Percentiles rank a stretch among this genome's conserved stretches.
Conservation (phyloP, 371 early-diverging fungal genomes). For the Lichtheimia ornata region DNA sequence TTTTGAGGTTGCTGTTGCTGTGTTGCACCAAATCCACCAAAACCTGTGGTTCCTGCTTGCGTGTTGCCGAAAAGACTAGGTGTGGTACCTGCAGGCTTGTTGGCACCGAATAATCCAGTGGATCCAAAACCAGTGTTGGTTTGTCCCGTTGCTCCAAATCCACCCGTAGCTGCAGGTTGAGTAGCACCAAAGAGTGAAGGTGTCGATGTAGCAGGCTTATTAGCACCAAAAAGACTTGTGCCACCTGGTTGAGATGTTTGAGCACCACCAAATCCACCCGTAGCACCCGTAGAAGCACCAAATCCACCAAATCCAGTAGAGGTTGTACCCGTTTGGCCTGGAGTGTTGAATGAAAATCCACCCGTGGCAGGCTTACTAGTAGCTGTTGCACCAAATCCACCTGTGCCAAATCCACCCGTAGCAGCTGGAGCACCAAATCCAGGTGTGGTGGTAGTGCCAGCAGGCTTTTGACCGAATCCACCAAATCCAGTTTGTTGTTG, state of each 20-base stretch:
- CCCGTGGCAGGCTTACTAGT: slow-evolving; percentile 50
- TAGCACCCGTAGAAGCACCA: slow-evolving; percentile 19
- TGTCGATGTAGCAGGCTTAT: slow-evolving; percentile 47
- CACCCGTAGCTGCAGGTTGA: slow-evolving; percentile 31
- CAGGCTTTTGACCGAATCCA: slow-evolving; percentile 39
- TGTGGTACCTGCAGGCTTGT: slow-evolving; percentile 30
- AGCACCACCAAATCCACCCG: slow-evolving; percentile 30
- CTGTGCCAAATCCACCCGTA: slow-evolving; percentile 42
- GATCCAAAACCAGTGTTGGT: slow-evolving; percentile 36
- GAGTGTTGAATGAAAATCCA: slow-evolving; percentile 33
- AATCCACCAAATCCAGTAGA: slow-evolving; percentile 30
- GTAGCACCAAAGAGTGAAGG: slow-evolving; percentile 53
- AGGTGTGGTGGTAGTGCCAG: slow-evolving; percentile 28
- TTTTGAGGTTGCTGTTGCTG: slow-evolving; percentile 23
- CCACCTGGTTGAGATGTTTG: slow-evolving; percentile 23
- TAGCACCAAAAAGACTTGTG: slow-evolving; percentile 57
- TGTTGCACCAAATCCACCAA: slow-evolving; percentile 24
- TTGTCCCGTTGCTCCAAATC: slow-evolving; percentile 29
- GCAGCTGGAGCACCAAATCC: slow-evolving; percentile 18
- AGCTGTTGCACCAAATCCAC: slow-evolving; percentile 46
- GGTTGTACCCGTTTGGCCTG: slow-evolving; percentile 17
- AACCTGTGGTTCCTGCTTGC: slow-evolving; percentile 19
- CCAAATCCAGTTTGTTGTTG: slow-evolving; percentile 24
- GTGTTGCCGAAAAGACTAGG: slow-evolving; percentile 28
- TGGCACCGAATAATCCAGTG: slow-evolving; percentile 38